These are phyloP conservation scores for Penicillium goetzii DNA, from an alignment of 495 filamentous ascomycete species.

Conservation along the genomic window DNA sequence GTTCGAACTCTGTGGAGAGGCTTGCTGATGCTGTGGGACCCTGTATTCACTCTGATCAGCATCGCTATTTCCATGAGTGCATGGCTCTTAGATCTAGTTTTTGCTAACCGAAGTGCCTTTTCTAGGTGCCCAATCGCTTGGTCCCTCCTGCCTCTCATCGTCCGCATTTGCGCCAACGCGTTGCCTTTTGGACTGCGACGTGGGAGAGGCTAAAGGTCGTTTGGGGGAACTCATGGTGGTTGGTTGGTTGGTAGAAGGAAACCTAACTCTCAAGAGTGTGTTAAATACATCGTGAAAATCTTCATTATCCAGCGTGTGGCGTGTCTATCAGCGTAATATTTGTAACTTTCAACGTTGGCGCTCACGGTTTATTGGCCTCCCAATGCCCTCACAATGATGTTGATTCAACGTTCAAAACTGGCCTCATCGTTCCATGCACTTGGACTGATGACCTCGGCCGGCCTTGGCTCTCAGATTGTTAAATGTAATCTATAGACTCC, in stretches of 20 bases:
- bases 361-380: neutral
- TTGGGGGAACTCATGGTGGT: too few species aligned
- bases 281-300: too few species aligned
- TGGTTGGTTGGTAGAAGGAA: too few species aligned
- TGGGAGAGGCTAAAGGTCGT: too few species aligned
- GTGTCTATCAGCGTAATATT: too few species aligned
- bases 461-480: neutral
- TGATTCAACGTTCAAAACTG: neutral
- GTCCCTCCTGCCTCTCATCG: too few species aligned
- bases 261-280: too few species aligned
- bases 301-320: too few species aligned
- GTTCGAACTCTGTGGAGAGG: neutral
- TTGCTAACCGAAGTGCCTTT: neutral
- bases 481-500: neutral
- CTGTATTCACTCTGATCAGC: neutral
- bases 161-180: too few species aligned
- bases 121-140: too few species aligned
- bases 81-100: neutral
- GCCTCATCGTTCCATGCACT: neutral
- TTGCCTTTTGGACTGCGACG: too few species aligned
- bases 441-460: neutral
- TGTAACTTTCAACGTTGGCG: too few species aligned
- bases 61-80: neutral
- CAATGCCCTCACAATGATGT: neutral
- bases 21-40: neutral